These are phyloP conservation scores for Gossypium raimondii DNA, from an alignment of 345 rosid species.

Conservation along the genomic window DNA sequence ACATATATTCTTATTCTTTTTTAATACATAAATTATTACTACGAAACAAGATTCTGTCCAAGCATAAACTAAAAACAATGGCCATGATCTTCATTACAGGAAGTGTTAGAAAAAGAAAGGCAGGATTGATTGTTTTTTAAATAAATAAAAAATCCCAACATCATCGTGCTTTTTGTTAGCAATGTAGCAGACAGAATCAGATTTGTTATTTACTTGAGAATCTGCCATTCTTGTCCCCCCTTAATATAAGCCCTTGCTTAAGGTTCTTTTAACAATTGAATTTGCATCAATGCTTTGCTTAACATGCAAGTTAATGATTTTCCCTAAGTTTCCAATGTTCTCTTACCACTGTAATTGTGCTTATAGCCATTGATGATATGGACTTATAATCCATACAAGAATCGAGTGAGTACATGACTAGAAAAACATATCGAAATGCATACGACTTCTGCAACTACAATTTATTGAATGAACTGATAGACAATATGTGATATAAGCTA, in stretches of 20 bases:
- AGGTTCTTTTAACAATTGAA: too few species aligned
- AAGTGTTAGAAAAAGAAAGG: not conserved
- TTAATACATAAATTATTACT: not conserved
- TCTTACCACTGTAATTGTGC: too few species aligned
- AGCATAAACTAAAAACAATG: not conserved
- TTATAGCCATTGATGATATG: too few species aligned
- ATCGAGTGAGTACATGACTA: too few species aligned
- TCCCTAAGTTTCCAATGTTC: too few species aligned
- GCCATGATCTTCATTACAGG: not conserved
- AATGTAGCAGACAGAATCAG: not conserved
- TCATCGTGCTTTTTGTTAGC: not conserved
- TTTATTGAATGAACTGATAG: constrained; percentile 13
- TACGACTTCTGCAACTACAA: constrained; percentile 13
- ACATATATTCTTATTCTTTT: too few species aligned
- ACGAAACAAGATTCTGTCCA: not conserved
- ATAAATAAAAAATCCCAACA: not conserved
- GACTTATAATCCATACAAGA: not conserved
- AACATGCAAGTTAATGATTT: not conserved
- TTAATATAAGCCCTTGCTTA: not conserved
- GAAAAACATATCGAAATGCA: too few species aligned
- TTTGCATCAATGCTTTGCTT: not conserved
- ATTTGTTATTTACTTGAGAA: not conserved
- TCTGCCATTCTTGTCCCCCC: not conserved
- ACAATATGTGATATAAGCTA: constrained; percentile 25
- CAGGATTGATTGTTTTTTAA: not conserved